Evolutionary conservation across 2,329 filamentous ascomycete species (phyloP).

Genomic region (Fusarium multiceps): DNA sequence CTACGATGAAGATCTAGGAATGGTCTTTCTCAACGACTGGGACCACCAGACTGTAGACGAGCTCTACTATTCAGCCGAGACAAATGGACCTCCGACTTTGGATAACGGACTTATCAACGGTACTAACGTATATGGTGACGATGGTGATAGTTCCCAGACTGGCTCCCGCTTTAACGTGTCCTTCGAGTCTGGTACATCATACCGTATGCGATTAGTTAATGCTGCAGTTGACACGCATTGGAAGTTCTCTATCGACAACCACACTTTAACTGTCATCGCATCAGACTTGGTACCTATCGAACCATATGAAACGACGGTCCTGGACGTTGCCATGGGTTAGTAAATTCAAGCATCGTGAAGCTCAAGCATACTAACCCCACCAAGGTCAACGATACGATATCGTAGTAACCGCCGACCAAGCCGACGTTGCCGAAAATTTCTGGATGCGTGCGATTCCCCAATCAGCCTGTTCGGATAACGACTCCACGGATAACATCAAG

Average conservation of each 20-base stretch:
- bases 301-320: constrained; percentile 61
- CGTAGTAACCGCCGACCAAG: constrained; percentile 55
- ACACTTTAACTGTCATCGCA: constrained; percentile 67
- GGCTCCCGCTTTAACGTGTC: constrained; percentile 52
- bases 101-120: constrained; percentile 61
- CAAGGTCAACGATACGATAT: constrained; percentile 60
- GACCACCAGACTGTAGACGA: constrained; percentile 58
- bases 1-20: constrained; percentile 73
- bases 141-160: constrained; percentile 32
- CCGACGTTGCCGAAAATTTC: constrained; percentile 52
- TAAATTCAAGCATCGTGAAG: fast-evolving
- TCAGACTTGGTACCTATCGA: constrained; percentile 68
- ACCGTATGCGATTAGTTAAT: constrained; percentile 62
- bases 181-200: constrained; percentile 56
- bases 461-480: constrained; percentile 55
- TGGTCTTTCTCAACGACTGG: constrained; percentile 70
- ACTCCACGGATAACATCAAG: constrained; percentile 56
- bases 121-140: constrained; percentile 53
- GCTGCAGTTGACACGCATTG: constrained; percentile 56
- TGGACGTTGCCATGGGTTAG: constrained; percentile 37
- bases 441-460: constrained; percentile 63
- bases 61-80: constrained; percentile 44
- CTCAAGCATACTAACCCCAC: fast-evolving
- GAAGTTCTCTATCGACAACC: constrained; percentile 66
- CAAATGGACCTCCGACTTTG: constrained; percentile 50